Evolutionary conservation across 176 grass and related monocot species (phyloP).

Genomic region (Phoenix dactylifera): DNA sequence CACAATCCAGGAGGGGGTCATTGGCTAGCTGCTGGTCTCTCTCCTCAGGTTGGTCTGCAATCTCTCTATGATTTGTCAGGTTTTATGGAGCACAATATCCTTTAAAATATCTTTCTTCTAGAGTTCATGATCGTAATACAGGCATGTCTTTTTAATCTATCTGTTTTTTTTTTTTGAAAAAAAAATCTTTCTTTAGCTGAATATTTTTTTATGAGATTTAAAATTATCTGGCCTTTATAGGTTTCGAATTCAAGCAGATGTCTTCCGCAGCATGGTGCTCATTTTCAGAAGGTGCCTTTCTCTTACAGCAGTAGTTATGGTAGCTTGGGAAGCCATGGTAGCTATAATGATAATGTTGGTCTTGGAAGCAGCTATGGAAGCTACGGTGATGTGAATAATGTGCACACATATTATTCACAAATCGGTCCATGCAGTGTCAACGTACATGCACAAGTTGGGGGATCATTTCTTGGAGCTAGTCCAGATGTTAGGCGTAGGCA

Average conservation of each 20-base stretch:
- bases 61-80: no score
- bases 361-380: slow-evolving; percentile 79
- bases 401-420: slow-evolving; percentile 61
- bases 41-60: slow-evolving; percentile 63
- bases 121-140: neutral
- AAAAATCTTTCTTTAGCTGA: slow-evolving; percentile 9
- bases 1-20: slow-evolving; percentile 97
- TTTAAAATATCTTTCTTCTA: neutral
- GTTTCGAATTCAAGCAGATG: slow-evolving; percentile 56
- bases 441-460: slow-evolving; percentile 66
- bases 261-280: slow-evolving; percentile 39
- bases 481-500: slow-evolving; percentile 66
- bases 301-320: slow-evolving; percentile 93
- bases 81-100: no score
- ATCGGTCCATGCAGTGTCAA: slow-evolving; percentile 64
- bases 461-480: slow-evolving; percentile 74
- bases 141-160: no score
- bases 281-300: slow-evolving; percentile 52
- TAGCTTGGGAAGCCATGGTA: slow-evolving; percentile 64
- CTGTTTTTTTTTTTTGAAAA: neutral
- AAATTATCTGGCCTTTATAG: slow-evolving; percentile 36
- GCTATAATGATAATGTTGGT: slow-evolving; percentile 63
- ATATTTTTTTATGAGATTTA: slow-evolving; percentile 10
- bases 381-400: slow-evolving; percentile 50
- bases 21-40: slow-evolving; percentile 88